Percentiles rank a stretch among this genome's conserved stretches.
These are phyloP conservation scores for Nannochloris sp. DNA, from an alignment of 139 green algal species.

Conservation along the genomic window DNA sequence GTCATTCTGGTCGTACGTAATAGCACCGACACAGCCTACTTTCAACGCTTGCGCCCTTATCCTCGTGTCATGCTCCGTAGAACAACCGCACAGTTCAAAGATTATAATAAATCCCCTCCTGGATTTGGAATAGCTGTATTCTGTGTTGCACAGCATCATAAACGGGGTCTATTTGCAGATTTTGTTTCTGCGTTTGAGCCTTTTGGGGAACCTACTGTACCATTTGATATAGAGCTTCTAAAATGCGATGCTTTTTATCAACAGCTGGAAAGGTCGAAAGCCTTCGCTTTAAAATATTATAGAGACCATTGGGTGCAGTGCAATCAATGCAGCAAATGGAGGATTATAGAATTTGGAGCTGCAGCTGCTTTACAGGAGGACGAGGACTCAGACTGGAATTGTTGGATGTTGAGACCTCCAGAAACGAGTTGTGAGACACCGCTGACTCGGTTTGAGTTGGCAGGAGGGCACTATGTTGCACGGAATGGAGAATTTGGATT, in stretches of 20 bases:
- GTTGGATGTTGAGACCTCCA: slow-evolving; percentile 39
- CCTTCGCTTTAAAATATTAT: slow-evolving; percentile 39
- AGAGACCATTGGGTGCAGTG: slow-evolving; percentile 72
- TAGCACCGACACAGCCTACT: slow-evolving; percentile 63
- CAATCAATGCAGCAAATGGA: slow-evolving; percentile 51
- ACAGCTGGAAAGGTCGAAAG: slow-evolving; percentile 45
- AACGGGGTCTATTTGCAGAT: slow-evolving; percentile 46
- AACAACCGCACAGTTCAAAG: slow-evolving; percentile 59
- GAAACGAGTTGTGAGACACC: slow-evolving; percentile 44
- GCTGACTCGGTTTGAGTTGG: slow-evolving; percentile 44
- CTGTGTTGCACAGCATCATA: slow-evolving; percentile 53
- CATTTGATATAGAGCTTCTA: slow-evolving; percentile 46
- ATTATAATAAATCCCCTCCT: slow-evolving; percentile 63
- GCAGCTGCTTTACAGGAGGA: slow-evolving; percentile 10
- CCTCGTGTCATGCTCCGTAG: slow-evolving; percentile 67
- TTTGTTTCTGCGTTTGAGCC: slow-evolving; percentile 61
- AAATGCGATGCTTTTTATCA: slow-evolving; percentile 28
- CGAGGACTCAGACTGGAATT: slow-evolving; percentile 42
- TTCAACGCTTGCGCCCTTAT: slow-evolving; percentile 72
- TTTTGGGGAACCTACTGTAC: slow-evolving; percentile 67
- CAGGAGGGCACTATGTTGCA: slow-evolving; percentile 42
- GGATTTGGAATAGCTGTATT: slow-evolving; percentile 78
- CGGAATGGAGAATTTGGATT: neutral
- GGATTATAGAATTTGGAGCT: slow-evolving; percentile 41
- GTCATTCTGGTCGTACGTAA: slow-evolving; percentile 70